Evolutionary conservation across 257 asterid species (phyloP).

Genomic region (Solanum pimpinellifolium): DNA sequence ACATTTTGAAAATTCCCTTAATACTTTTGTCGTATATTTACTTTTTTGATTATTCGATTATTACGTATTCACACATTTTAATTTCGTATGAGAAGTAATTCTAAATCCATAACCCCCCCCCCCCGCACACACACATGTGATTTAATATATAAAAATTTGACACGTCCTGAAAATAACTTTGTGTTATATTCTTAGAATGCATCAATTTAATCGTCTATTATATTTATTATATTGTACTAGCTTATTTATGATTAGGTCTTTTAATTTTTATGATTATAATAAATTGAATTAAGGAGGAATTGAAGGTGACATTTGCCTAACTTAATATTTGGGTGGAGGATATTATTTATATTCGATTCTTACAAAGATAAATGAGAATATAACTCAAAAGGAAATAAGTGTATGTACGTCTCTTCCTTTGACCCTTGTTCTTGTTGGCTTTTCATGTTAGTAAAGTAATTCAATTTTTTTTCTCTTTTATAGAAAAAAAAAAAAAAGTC

Average conservation of each 20-base stretch:
- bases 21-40: not conserved
- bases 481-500: not conserved
- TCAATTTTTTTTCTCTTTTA: not conserved
- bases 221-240: not conserved
- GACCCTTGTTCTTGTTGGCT: constrained; percentile 22
- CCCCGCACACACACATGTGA: not conserved
- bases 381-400: constrained; percentile 5
- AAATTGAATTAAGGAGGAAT: not conserved
- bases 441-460: constrained; percentile 1
- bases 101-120: not conserved
- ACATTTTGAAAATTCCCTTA: not conserved
- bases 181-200: too few species aligned
- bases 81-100: not conserved
- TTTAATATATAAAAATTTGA: not conserved
- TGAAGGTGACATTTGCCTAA: constrained; percentile 31
- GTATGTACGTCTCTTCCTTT: constrained; percentile 29
- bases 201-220: not conserved
- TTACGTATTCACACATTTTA: not conserved
- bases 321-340: constrained; percentile 1
- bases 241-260: not conserved
- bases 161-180: not conserved
- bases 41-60: not conserved
- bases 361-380: not conserved
- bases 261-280: not conserved
- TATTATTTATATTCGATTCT: not conserved